Evolutionary conservation across 208 protist species (phyloP).

Genomic region (Leishmania tarentolae): DNA sequence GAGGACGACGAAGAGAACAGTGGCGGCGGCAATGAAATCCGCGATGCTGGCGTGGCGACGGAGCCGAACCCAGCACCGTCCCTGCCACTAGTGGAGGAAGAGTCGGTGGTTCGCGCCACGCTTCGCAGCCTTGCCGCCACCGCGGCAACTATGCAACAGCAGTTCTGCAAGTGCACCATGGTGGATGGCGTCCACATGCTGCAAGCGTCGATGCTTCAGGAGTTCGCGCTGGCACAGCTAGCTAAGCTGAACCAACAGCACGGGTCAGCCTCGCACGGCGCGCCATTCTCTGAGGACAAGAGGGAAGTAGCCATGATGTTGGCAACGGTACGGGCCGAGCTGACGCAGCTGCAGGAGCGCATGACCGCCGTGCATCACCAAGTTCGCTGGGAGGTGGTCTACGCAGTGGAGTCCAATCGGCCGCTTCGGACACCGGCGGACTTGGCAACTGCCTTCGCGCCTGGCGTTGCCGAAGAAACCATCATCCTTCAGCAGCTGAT

Average conservation of each 20-base stretch:
- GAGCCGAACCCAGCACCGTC: not conserved
- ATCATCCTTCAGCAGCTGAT: constrained; percentile 81
- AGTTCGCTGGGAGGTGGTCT: constrained; percentile 66
- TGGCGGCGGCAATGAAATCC: not conserved
- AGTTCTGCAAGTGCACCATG: constrained; percentile 28
- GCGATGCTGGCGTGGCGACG: not conserved
- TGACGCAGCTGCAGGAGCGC: constrained; percentile 14
- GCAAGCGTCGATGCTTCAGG: constrained; percentile 27
- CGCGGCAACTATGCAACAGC: constrained; percentile 12
- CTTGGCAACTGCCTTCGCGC: constrained; percentile 48
- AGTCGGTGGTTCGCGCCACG: not conserved
- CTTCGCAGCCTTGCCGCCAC: constrained; percentile 20
- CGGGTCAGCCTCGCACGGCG: not conserved
- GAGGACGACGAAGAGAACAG: constrained; percentile 37
- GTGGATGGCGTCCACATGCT: constrained; percentile 43
- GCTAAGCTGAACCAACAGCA: not conserved
- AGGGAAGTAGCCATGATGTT: not conserved
- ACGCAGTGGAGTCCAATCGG: constrained; percentile 47
- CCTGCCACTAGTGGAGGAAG: not conserved
- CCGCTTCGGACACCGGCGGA: constrained; percentile 64
- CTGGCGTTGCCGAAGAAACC: constrained; percentile 68
- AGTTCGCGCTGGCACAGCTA: constrained; percentile 23
- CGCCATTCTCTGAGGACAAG: not conserved
- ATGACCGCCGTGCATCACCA: constrained; percentile 25
- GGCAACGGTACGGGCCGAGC: not conserved